Percentiles rank a stretch among this genome's conserved stretches.
Evolutionary conservation across 2,329 filamentous ascomycete genomes (phyloP).

Genomic region (Fusarium verticillioides): DNA sequence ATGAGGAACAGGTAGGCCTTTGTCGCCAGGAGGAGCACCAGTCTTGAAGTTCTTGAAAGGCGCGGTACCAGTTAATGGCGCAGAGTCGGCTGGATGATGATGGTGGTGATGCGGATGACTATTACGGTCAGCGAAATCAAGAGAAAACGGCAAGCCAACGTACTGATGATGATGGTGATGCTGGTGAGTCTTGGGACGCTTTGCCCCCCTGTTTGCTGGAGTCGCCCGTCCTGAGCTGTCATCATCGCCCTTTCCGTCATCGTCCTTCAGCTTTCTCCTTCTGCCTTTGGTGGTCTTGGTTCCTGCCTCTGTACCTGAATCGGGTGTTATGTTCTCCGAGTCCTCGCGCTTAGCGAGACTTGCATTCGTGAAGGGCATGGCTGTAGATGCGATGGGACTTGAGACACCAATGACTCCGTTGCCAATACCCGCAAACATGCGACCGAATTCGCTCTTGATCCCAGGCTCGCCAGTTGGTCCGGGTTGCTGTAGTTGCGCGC

Average conservation of each 20-base stretch:
- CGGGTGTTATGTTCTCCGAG: constrained; percentile 56
- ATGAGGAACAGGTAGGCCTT: constrained; percentile 53
- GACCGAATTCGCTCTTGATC: constrained; percentile 94
- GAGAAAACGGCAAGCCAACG: constrained; percentile 40
- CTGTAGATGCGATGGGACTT: constrained; percentile 60
- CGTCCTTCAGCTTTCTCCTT: constrained; percentile 80
- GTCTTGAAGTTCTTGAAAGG: constrained; percentile 64
- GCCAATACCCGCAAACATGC: constrained; percentile 94
- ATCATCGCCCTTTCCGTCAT: constrained; percentile 75
- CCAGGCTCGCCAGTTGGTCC: constrained; percentile 85
- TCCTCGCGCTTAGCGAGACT: constrained; percentile 65
- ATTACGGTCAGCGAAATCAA: constrained; percentile 35
- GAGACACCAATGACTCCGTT: constrained; percentile 65
- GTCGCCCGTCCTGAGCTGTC: constrained; percentile 71
- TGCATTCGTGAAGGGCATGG: constrained; percentile 59
- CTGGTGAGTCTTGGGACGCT: constrained; percentile 74
- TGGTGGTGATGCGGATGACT: constrained; percentile 69
- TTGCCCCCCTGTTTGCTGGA: constrained; percentile 67
- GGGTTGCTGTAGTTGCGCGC: constrained; percentile 82
- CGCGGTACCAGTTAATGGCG: constrained; percentile 55
- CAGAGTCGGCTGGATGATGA: constrained; percentile 60
- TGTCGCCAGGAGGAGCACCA: constrained; percentile 57
- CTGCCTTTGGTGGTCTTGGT: constrained; percentile 63
- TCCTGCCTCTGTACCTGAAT: constrained; percentile 54
- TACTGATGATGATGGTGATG: constrained; percentile 78